Evolutionary conservation across 169 alveolate species (phyloP), one percentile per base, ranked within the genome.

Genomic region (Eimeria necatrix): DNA sequence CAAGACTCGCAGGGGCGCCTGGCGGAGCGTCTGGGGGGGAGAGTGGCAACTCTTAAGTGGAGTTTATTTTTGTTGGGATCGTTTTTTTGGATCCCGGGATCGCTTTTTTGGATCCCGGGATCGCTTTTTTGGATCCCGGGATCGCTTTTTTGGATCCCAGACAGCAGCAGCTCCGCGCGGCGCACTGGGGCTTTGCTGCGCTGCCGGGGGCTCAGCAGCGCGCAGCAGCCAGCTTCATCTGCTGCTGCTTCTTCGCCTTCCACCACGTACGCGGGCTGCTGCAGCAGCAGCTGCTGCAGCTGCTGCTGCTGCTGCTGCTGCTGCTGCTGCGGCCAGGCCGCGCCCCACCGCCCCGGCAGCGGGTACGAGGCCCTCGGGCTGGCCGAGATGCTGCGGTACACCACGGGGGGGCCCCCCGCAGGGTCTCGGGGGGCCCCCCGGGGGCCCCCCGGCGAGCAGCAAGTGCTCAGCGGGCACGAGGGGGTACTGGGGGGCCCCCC

Each of bases 241-340:
- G 78, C 78, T 68, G 41, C 78, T 10, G 18, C 22, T 22, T 68
- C 89, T 49, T 32, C 68, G n/a, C 89, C 89, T 49, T 80, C 89
- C 9, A 80, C 61, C 48, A 80, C 70, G 51, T 49, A 49, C 46
- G 51, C 48, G n/a, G n/a, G n/a, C n/a, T n/a, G n/a, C n/a, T n/a
- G n/a, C n/a, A n/a, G n/a, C n/a, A n/a, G n/a, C 61, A 32, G 86
- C 86, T 74, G 60, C 86, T 41, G 61, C 61, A 32, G 41, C 60
- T 74, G 86, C 86, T 74, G 83, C 64, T 71, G 81, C 32, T 71
- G 81, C 81, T 71, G 53, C 51, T 71, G 81, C 81, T 71, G 81
- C 46, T 24, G 81, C 81, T n/a, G 85, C 85, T 74, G 85, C 6
- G 32, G 22, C 18, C 59, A 53, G 4, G 85, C 32, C 9, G 85